These are phyloP conservation scores for Phytophthora pluvialis DNA, from an alignment of 352 stramenopile species.

Conservation along the genomic window DNA sequence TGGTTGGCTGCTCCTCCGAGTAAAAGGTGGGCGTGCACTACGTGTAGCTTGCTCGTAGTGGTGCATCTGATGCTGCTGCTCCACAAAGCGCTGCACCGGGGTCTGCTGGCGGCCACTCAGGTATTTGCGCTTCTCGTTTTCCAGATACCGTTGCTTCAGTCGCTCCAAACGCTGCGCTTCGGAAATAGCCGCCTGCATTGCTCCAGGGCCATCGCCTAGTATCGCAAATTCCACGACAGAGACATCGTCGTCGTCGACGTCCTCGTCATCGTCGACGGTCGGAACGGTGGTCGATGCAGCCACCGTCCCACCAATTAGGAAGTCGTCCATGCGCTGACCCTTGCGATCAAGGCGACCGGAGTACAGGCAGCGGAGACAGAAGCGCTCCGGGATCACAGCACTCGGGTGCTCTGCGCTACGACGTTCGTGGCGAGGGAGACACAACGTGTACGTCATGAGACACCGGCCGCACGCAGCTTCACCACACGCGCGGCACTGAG, in stretches of 20 bases:
- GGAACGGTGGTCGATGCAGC: constrained; percentile 20
- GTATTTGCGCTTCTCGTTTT: constrained; percentile 50
- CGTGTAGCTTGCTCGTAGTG: constrained; percentile 26
- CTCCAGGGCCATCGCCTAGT: constrained; percentile 20
- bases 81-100: constrained; percentile 21
- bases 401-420: constrained; percentile 64
- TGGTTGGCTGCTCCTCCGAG: constrained; percentile 36
- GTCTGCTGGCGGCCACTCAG: constrained; percentile 23
- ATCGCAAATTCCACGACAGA: constrained; percentile 38
- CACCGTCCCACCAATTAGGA: constrained; percentile 25
- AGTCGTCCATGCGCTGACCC: constrained; percentile 52
- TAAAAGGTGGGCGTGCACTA: constrained; percentile 17
- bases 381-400: constrained; percentile 68
- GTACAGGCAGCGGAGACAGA: constrained; percentile 70
- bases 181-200: constrained; percentile 36
- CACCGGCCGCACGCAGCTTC: constrained; percentile 59
- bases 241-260: constrained; percentile 34
- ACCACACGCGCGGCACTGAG: constrained; percentile 59
- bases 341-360: constrained; percentile 59
- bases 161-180: constrained; percentile 39
- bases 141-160: constrained; percentile 44
- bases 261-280: constrained; percentile 38
- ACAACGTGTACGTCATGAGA: constrained; percentile 65
- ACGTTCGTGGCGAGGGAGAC: constrained; percentile 58
- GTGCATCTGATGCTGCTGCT: constrained; percentile 30